Percentiles rank a stretch among this genome's conserved stretches.
Conservation (phyloP, 2,329 filamentous ascomycete genomes). For the Tympanopsis confertula region DNA sequence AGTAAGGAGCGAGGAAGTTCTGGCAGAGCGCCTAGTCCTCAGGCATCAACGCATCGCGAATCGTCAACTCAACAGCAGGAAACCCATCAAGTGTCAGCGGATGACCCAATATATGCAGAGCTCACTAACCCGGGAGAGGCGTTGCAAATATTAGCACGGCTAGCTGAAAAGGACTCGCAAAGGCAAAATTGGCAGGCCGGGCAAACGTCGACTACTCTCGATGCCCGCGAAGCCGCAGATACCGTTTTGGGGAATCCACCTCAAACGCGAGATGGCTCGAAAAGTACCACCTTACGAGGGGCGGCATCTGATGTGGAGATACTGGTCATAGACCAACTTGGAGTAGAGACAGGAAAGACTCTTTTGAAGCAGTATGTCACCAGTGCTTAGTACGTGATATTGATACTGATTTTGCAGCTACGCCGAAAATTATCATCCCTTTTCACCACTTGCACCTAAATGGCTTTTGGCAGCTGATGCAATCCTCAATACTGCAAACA, state of each 20-base stretch:
- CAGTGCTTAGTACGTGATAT: background rate
- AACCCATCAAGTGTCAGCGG: background rate
- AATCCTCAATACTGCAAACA: background rate
- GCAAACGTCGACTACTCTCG: background rate
- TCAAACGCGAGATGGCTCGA: background rate
- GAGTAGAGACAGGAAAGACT: constrained; percentile 1
- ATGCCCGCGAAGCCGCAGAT: background rate
- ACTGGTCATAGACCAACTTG: constrained; percentile 1
- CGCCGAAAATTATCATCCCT: constrained; percentile 3
- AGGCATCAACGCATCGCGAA: background rate
- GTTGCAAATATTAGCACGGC: constrained; percentile 3
- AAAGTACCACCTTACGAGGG: background rate
- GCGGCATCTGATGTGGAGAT: background rate
- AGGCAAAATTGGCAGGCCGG: background rate
- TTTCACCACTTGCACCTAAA: constrained; percentile 1
- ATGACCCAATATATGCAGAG: constrained; percentile 2
- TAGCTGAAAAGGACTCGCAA: background rate
- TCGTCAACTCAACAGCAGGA: background rate
- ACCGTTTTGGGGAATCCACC: background rate
- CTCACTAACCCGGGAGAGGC: constrained; percentile 3
- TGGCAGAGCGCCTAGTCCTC: background rate
- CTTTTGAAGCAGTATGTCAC: background rate
- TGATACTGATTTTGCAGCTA: constrained; percentile 1
- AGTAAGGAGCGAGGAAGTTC: background rate
- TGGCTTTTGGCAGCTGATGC: background rate